Evolutionary conservation across 345 rosid genomes (phyloP).

Genomic region (Populus alba): DNA sequence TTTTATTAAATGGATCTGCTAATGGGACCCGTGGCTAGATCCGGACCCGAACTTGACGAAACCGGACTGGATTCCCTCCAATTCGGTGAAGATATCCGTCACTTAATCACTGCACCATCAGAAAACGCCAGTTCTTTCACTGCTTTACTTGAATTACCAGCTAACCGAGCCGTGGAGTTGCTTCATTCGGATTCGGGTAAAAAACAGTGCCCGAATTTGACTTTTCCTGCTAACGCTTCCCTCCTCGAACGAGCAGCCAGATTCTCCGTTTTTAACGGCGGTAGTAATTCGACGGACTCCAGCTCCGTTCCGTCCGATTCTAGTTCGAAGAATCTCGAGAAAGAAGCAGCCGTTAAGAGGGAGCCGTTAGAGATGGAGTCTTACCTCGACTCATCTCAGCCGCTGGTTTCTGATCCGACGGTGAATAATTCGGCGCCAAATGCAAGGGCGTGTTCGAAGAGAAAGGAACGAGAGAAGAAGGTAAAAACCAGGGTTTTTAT

Average conservation of each 20-base stretch:
- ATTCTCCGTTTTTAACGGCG: slow-evolving; percentile 28
- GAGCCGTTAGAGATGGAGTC: slow-evolving; percentile 43
- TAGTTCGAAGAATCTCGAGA: slow-evolving; percentile 29
- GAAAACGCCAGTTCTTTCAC: slow-evolving; percentile 55
- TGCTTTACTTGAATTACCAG: slow-evolving; percentile 58
- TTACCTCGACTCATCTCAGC: slow-evolving; percentile 28
- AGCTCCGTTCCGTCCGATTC: slow-evolving; percentile 36
- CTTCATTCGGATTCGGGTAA: slow-evolving; percentile 44
- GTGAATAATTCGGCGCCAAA: slow-evolving; percentile 20
- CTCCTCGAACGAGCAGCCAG: slow-evolving; percentile 39
- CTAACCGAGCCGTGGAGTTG: slow-evolving; percentile 52
- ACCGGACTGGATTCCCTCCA: slow-evolving; percentile 44
- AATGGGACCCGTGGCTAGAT: slow-evolving; percentile 43
- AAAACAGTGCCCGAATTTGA: slow-evolving; percentile 17
- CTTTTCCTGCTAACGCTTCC: slow-evolving; percentile 30
- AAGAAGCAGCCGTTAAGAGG: slow-evolving; percentile 31
- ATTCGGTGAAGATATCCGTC: slow-evolving; percentile 53
- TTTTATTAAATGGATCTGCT: slow-evolving; percentile 39
- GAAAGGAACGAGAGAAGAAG: slow-evolving; percentile 58
- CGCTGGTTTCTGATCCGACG: slow-evolving; percentile 34
- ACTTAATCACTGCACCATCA: slow-evolving; percentile 34
- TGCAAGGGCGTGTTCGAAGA: slow-evolving; percentile 37
- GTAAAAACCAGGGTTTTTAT: slow-evolving; percentile 20
- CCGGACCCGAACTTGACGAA: slow-evolving; percentile 29
- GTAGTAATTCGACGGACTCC: slow-evolving; percentile 27